Evolutionary conservation across 1,284 basidiomycete species (phyloP), one percentile per base, ranked within the genome.

Genomic region (Papiliotrema laurentii): DNA sequence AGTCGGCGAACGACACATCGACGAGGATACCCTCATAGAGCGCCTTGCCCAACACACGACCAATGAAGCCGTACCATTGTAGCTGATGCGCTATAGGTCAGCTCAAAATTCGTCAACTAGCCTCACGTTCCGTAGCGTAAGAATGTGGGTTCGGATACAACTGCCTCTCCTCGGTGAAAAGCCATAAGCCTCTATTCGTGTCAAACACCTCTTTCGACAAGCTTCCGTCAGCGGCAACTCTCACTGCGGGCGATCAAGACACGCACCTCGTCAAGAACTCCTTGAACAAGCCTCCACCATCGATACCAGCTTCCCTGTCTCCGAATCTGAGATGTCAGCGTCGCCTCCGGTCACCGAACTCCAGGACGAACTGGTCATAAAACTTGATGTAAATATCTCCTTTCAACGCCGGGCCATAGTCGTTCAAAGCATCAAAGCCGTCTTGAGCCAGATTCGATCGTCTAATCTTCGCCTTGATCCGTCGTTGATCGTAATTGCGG

Each of bases 211-310:
- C 92, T 63, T 88, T 91, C 47, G 84, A 86, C 19, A 97, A 72
- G 13, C 85, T 86, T n/a, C 14, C n/a, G 33, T 54, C 36, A 55
- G 39, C 25, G 24, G n/a, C 10, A 16, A 18, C 38, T 36, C 16
- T 27, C 24, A 4, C 21, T 28, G n/a, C n/a, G 49, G 34, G 28
- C 18, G n/a, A 30, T 28, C 18, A 45, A 13, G 25, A 27, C 11
- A 71, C 76, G 54, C 62, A 76, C 66, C 72, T 74, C 1, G 92
- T 97, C 63, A 98, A 81, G 65, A 98, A 96, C 72, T 97, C 96
- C 69, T 98, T 99, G 78, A 97, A 97, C 7, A 98, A 83, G 0
- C 96, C 94, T 2, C 96, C 93, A 1, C 94, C 94, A 62, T 98
- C 93, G 28, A 71, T 69, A 14, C 72, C 69, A 3, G 57, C 53